A percentile compares a stretch with the other conserved stretches of the same genome.
Conservation (phyloP, 1,139 yeast species). For the Barnettozyma hawaiiensis region DNA sequence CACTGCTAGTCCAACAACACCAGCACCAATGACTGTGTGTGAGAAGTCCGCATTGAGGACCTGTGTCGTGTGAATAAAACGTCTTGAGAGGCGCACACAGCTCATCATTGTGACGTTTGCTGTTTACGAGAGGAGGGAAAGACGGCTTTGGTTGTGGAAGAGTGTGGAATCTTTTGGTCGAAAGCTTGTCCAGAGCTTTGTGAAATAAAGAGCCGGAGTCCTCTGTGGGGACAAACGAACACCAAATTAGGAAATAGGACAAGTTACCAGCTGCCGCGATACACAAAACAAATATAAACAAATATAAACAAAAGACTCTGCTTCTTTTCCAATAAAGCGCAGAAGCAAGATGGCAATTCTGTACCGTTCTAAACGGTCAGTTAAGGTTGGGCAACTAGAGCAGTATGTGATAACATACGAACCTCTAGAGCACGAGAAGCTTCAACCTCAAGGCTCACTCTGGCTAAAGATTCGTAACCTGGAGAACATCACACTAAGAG, state of each 20-base stretch:
- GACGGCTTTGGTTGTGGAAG: background rate
- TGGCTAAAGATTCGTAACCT: constrained; percentile 70
- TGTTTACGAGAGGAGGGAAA: background rate
- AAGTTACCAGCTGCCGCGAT: too few species aligned
- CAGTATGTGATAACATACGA: constrained; percentile 43
- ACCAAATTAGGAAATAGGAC: background rate
- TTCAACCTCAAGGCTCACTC: constrained; percentile 29
- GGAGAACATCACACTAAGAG: constrained; percentile 71
- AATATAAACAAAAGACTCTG: background rate
- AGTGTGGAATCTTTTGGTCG: background rate
- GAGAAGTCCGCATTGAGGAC: constrained; percentile 47
- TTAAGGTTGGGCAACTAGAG: constrained; percentile 54
- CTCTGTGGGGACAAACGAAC: background rate
- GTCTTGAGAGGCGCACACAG: background rate
- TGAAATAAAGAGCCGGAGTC: background rate
- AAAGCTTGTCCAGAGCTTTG: too few species aligned
- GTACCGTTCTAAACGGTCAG: constrained; percentile 35
- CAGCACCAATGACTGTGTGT: constrained; percentile 83
- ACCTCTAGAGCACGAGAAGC: constrained; percentile 29
- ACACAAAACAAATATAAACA: too few species aligned
- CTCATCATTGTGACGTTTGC: background rate
- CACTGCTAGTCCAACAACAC: constrained; percentile 79
- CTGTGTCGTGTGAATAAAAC: constrained; percentile 4
- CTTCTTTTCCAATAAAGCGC: too few species aligned
- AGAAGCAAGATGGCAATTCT: constrained; percentile 26